Evolutionary conservation across 441 rosid genomes (phyloP).

Genomic region (Eutrema salsugineum): DNA sequence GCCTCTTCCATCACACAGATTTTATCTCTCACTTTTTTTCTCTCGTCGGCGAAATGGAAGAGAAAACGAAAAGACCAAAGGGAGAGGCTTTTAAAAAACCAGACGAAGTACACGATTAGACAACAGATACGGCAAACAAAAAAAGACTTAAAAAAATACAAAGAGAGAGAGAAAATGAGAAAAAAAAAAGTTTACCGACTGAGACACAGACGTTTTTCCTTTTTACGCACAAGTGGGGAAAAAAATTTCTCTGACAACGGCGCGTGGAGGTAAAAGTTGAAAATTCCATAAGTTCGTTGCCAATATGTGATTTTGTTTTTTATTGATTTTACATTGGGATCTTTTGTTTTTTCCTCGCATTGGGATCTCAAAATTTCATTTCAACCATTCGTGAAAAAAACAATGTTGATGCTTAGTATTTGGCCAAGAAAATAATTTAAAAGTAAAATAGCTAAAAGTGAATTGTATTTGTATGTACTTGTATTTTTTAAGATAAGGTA

Average conservation of each 20-base stretch:
- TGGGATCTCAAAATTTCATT: slow-evolving; percentile 15
- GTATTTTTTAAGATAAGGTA: background rate
- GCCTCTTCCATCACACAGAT: slow-evolving; percentile 30
- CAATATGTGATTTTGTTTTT: background rate
- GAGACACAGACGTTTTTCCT: slow-evolving; percentile 8
- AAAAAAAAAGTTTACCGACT: slow-evolving; percentile 6
- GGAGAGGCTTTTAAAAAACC: slow-evolving; percentile 18
- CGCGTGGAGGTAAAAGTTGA: slow-evolving; percentile 18
- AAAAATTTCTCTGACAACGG: slow-evolving; percentile 39
- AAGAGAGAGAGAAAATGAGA: background rate
- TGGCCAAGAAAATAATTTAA: background rate
- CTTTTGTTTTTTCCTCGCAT: background rate
- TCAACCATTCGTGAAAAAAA: background rate
- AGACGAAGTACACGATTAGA: slow-evolving; percentile 22
- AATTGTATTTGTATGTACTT: background rate
- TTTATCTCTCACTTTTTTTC: background rate
- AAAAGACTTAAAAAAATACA: background rate
- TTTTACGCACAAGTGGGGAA: slow-evolving; percentile 25
- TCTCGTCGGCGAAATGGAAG: slow-evolving; percentile 17
- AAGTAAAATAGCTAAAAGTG: background rate
- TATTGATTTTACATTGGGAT: slow-evolving; percentile 14
- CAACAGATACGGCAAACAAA: slow-evolving; percentile 14
- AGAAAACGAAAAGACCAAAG: slow-evolving; percentile 12
- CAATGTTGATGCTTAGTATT: background rate
- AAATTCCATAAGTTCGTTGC: slow-evolving; percentile 20